Evolutionary conservation across 2,329 filamentous ascomycete species (phyloP).

Genomic region (Curvularia lunata): DNA sequence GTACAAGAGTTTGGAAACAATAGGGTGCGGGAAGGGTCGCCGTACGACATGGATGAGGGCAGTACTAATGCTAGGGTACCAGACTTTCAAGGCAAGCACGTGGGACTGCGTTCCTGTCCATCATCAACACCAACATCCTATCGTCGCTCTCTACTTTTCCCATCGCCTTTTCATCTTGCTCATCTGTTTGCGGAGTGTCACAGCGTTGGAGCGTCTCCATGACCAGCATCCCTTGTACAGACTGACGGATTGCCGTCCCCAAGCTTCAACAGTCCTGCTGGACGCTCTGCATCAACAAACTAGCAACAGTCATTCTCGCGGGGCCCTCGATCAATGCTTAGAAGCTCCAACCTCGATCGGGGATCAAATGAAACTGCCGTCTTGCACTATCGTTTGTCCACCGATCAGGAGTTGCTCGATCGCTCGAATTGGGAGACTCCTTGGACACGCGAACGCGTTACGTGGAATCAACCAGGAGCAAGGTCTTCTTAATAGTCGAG

Average conservation of each 20-base stretch:
- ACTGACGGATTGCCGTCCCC: neutral
- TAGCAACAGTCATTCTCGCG: neutral
- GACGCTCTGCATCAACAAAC: neutral
- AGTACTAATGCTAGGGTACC: conserved; percentile 35
- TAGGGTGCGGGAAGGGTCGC: conserved; percentile 18
- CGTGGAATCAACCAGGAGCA: conserved; percentile 4
- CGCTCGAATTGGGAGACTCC: neutral
- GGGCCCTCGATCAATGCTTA: neutral
- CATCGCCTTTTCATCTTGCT: conserved; percentile 9
- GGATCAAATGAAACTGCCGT: neutral
- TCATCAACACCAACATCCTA: conserved; percentile 7
- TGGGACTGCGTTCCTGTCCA: conserved; percentile 8
- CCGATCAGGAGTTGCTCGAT: neutral
- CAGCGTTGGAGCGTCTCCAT: neutral
- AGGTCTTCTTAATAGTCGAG: neutral
- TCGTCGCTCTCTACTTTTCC: conserved; percentile 9
- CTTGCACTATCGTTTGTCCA: conserved; percentile 1
- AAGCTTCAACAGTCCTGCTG: neutral
- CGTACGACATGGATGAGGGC: conserved; percentile 26
- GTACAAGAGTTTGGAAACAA: conserved; percentile 12
- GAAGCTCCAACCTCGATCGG: neutral
- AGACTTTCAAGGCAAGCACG: conserved; percentile 21
- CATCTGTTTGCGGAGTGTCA: conserved; percentile 4
- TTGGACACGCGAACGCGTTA: neutral
- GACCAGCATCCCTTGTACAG: neutral